Percentiles rank a stretch among this genome's conserved stretches.
These are phyloP conservation scores for Spathaspora arborariae DNA, from an alignment of 805 yeast genomes.

Conservation along the genomic window DNA sequence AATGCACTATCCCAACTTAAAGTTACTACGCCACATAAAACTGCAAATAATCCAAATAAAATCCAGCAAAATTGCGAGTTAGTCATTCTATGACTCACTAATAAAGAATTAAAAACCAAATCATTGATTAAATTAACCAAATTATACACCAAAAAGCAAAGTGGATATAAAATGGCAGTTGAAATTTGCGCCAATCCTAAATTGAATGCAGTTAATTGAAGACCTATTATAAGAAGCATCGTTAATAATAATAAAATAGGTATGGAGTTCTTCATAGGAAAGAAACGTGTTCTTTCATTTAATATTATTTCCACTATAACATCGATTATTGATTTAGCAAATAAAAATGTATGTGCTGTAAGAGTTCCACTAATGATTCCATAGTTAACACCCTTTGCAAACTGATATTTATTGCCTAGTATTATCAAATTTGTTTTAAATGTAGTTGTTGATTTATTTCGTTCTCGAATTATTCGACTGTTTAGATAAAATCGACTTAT, in stretches of 20 bases:
- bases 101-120: constrained; percentile 56
- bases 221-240: constrained; percentile 61
- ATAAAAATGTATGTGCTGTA: constrained; percentile 79
- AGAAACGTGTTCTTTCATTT: constrained; percentile 17
- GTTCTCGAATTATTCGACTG: constrained; percentile 13
- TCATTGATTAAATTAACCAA: constrained; percentile 50
- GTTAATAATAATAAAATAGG: constrained; percentile 43
- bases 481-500: constrained; percentile 17
- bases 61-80: constrained; percentile 50
- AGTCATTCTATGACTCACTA: constrained; percentile 37
- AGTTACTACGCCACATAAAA: constrained; percentile 63
- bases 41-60: constrained; percentile 44
- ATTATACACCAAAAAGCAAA: constrained; percentile 82
- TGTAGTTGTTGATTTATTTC: background rate
- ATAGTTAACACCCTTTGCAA: constrained; percentile 54
- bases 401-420: constrained; percentile 16
- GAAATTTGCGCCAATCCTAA: constrained; percentile 66
- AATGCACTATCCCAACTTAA: constrained; percentile 53
- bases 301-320: constrained; percentile 48
- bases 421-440: background rate
- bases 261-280: constrained; percentile 20
- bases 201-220: constrained; percentile 71
- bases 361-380: constrained; percentile 73
- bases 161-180: constrained; percentile 77
- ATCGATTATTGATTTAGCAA: constrained; percentile 84